Conservation (phyloP, 371 early-diverging fungal species). For the Syncephalastrum sp. region DNA sequence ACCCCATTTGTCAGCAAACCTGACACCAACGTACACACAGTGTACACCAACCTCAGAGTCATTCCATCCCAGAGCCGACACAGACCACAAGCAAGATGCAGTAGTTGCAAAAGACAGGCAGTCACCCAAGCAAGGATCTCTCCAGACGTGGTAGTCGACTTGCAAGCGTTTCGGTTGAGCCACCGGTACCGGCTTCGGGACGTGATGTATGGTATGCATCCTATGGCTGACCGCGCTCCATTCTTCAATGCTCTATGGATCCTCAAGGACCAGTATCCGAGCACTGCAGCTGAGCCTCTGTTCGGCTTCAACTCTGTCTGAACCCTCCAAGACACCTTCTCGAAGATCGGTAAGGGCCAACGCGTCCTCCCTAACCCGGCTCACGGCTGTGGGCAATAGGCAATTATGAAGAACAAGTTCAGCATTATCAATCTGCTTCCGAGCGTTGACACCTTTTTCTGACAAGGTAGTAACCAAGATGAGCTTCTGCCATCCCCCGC, state of each 20-base stretch:
- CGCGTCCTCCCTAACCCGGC: conserved; percentile 55
- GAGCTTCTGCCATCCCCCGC: conserved; percentile 52
- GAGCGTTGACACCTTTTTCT: conserved; percentile 54
- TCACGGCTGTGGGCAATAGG: conserved; percentile 51
- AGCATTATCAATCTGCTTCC: conserved; percentile 58
- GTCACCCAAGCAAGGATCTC: no score
- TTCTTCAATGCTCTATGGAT: conserved; percentile 50
- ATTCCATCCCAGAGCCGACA: no score
- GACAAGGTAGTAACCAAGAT: conserved; percentile 46
- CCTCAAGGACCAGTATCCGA: conserved; percentile 48
- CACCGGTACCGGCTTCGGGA: conserved; percentile 40
- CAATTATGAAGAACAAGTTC: conserved; percentile 57
- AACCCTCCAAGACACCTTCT: conserved; percentile 17
- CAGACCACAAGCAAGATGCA: no score
- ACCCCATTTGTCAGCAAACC: no score
- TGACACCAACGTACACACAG: no score
- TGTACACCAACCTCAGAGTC: no score
- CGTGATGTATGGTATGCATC: no score
- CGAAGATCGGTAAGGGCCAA: conserved; percentile 22
- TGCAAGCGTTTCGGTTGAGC: conserved; percentile 68
- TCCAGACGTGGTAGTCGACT: conserved; percentile 45
- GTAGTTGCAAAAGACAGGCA: no score
- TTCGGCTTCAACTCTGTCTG: conserved; percentile 64
- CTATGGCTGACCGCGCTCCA: no score
- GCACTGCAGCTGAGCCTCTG: conserved; percentile 40